Evolutionary conservation across 2,329 filamentous ascomycete species (phyloP), one percentile per base, ranked within the genome.

Genomic region (Cladosporium austrohemisphaericum): DNA sequence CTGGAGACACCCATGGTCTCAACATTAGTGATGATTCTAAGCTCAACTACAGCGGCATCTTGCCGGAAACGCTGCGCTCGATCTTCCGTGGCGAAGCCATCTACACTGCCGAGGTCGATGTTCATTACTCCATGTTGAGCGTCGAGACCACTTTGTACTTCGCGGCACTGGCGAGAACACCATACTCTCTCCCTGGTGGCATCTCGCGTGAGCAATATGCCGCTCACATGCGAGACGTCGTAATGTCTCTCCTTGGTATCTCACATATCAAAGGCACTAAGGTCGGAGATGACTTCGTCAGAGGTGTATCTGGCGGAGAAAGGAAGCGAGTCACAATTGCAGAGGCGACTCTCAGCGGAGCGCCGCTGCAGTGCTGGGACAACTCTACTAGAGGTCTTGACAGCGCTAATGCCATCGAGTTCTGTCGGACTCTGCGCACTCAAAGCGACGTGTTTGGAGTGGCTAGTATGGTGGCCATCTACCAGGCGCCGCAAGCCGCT

Each of bases 91-190:
- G 88, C 56, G 88, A 94, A 69, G 86, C 86, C 52, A 91, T 93
- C 65, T 93, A 93, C 70, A 91, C 86, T 0, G 86, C 86, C 52
- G 88, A 93, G 66, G 84, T 88, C 25, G 88, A 94, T 64, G 84
- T 86, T 3, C 86, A 91, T 68, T 91, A 91, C 61, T 85, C 86
- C 10, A 79, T 84, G 70, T 70, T 92, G 58, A 83, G 79, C 2
- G 87, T 92, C 33, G 86, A 86, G 44, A 84, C 92, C 59, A 93
- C 88, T 1, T 75, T 92, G 38, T 84, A 81, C 47, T 92, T 92
- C 54, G 87, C 87, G n/a, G 86, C 87, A 4, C 75, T 80, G 14
- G 85, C 86, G 6, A 77, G 85, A 47, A 79, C 83, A 40, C 84
- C 85, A 2, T 77, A 79, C 31, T 59, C 77, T 25, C 74, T 84